Conservation (phyloP, 164 flowering plant species). For the Sedum album region DNA sequence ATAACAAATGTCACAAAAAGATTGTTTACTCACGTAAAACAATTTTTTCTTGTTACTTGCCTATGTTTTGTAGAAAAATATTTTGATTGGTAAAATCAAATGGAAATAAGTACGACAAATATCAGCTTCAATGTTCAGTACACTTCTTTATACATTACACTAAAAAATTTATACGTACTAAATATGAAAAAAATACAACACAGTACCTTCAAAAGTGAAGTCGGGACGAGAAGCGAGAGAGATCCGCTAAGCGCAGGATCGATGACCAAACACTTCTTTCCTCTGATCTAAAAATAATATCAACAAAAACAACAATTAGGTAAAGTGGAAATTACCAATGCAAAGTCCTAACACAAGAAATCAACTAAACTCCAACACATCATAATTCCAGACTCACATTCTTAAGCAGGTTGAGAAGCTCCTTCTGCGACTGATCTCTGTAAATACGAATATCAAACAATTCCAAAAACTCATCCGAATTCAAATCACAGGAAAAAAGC, state of each 20-base stretch:
- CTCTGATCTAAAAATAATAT: conserved; percentile 47
- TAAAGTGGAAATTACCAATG: not conserved
- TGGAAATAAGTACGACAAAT: too few species aligned
- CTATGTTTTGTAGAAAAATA: too few species aligned
- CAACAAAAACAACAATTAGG: conserved; percentile 1
- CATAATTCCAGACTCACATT: conserved; percentile 37
- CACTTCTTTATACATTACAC: too few species aligned
- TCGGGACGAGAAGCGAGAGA: conserved; percentile 45
- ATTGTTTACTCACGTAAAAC: too few species aligned
- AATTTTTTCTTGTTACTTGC: too few species aligned
- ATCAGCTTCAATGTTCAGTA: too few species aligned
- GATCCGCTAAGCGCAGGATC: conserved; percentile 94
- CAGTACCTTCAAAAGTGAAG: conserved; percentile 7
- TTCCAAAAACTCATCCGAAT: not conserved
- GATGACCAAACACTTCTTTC: conserved; percentile 73
- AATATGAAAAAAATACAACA: not conserved
- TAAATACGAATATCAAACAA: not conserved
- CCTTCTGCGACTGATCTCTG: conserved; percentile 90
- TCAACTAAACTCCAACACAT: not conserved
- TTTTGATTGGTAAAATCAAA: not conserved
- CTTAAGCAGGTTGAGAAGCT: conserved; percentile 65
- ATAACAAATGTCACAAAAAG: not conserved
- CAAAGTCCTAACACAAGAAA: not conserved
- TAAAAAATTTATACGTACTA: too few species aligned
- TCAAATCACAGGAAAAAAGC: not conserved